These are phyloP conservation scores for Trematosphaeria pertusa DNA, from an alignment of 2,329 filamentous ascomycete genomes.

Conservation along the genomic window DNA sequence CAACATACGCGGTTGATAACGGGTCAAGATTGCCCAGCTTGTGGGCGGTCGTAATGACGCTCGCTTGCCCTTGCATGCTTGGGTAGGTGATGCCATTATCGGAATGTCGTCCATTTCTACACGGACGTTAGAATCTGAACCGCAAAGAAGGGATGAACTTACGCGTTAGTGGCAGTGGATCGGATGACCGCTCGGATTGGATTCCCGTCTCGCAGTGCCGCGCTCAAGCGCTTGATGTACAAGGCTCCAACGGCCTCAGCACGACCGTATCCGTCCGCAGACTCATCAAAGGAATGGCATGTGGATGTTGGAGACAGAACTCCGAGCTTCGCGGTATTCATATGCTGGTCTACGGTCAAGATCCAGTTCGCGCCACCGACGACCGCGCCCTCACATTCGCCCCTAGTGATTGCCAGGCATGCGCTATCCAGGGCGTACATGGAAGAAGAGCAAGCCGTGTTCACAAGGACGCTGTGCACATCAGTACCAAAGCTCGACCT, in stretches of 20 bases:
- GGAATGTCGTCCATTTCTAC: too few species aligned
- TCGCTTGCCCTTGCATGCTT: too few species aligned
- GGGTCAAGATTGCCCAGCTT: too few species aligned
- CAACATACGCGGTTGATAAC: constrained; percentile 23
- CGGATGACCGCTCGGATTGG: constrained; percentile 44
- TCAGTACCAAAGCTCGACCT: too few species aligned
- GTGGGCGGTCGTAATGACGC: too few species aligned
- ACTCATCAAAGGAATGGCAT: constrained; percentile 24
- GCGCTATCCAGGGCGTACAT: constrained; percentile 27
- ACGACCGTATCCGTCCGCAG: constrained; percentile 31
- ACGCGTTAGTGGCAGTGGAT: constrained; percentile 40
- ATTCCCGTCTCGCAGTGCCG: constrained; percentile 64
- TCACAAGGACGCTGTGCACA: constrained; percentile 15
- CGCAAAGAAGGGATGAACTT: constrained; percentile 60
- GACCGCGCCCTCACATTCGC: constrained; percentile 27
- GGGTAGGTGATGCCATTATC: too few species aligned
- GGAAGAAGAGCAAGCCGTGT: constrained; percentile 27
- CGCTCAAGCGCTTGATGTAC: constrained; percentile 60
- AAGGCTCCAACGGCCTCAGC: constrained; percentile 27
- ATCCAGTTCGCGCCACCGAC: constrained; percentile 24
- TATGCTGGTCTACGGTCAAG: constrained; percentile 6
- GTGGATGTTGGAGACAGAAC: constrained; percentile 18
- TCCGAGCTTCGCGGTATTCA: constrained; percentile 12
- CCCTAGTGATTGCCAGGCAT: constrained; percentile 11
- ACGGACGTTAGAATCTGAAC: too few species aligned